phyloP scores from a whole-genome alignment of 768 basidiomycete species.

The Termitomyces sp. region DNA sequence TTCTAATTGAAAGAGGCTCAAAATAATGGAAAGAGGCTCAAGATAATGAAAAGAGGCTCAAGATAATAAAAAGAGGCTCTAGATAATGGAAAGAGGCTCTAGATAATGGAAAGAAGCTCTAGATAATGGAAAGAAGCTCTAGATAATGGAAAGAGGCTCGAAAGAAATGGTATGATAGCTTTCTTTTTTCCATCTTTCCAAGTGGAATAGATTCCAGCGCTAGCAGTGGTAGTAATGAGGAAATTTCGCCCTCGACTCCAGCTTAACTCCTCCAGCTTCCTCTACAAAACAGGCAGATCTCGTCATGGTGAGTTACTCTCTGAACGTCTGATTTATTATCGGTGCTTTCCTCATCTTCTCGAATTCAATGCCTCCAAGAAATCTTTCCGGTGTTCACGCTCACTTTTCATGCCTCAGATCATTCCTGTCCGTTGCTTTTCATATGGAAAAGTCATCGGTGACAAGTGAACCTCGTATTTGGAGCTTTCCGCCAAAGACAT shows the following conservation, averaged over 20 bases:
- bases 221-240: not conserved
- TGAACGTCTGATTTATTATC: not conserved
- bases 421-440: slow-evolving; percentile 96
- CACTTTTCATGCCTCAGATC: slow-evolving; percentile 48
- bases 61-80: too few species aligned
- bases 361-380: not conserved
- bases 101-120: too few species aligned
- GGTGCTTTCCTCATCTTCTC: not conserved
- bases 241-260: not conserved
- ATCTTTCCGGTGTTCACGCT: not conserved
- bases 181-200: too few species aligned
- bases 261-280: too few species aligned
- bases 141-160: too few species aligned
- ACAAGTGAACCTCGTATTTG: slow-evolving; percentile 91
- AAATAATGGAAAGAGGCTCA: too few species aligned
- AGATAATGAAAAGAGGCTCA: too few species aligned
- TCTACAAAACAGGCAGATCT: not conserved
- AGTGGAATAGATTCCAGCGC: too few species aligned
- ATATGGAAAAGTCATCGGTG: slow-evolving; percentile 95
- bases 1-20: too few species aligned
- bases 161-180: too few species aligned
- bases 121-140: too few species aligned
- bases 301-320: slow-evolving; percentile 1
- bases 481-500: slow-evolving; percentile 74
- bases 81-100: too few species aligned